A percentile compares a stretch with the other conserved stretches of the same genome.
These are phyloP conservation scores for Saccharomyces eubayanus DNA, from an alignment of 805 yeast species.

Conservation along the genomic window DNA sequence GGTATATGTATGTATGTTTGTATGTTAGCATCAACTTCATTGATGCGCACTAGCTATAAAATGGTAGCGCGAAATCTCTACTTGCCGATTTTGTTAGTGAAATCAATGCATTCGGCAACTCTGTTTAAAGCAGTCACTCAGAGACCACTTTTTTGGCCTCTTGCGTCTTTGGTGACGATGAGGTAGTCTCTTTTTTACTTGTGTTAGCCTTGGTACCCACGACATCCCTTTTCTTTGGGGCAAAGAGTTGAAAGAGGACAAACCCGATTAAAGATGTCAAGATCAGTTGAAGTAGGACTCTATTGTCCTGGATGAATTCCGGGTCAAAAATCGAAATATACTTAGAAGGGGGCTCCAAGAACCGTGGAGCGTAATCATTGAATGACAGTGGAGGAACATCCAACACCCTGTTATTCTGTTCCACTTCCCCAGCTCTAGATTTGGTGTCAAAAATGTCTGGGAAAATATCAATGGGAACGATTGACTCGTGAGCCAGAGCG, in stretches of 20 bases:
- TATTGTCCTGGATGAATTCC: conserved; percentile 18
- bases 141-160: neutral
- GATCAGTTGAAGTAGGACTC: conserved; percentile 12
- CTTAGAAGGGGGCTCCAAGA: conserved; percentile 7
- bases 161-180: neutral
- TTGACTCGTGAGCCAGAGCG: conserved; percentile 14
- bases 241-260: conserved; percentile 7
- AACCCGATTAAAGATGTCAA: conserved; percentile 13
- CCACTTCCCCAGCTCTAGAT: conserved; percentile 43
- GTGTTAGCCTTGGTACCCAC: neutral
- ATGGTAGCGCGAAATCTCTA: neutral
- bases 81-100: neutral
- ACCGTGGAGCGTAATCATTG: conserved; percentile 29
- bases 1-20: neutral
- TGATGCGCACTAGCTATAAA: neutral
- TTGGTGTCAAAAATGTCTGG: conserved; percentile 48
- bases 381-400: conserved; percentile 26
- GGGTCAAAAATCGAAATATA: conserved; percentile 19
- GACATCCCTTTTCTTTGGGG: neutral
- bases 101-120: neutral
- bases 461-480: conserved; percentile 38
- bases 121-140: neutral
- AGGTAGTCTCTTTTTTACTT: neutral
- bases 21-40: neutral
- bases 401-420: conserved; percentile 40